Conservation (phyloP, 441 rosid genomes). For the Breynia disticha region DNA sequence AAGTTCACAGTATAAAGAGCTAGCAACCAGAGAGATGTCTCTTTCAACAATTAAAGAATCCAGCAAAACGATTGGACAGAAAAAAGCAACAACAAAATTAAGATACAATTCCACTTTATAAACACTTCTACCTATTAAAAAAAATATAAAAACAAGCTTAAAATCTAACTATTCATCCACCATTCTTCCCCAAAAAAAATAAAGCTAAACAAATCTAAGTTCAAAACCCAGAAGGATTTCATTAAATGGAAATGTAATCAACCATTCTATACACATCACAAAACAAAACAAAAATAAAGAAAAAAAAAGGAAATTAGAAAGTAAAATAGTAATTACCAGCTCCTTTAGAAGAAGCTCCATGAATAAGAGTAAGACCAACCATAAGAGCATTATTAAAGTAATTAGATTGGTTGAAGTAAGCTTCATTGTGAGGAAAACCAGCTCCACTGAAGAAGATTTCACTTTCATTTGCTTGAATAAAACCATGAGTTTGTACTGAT, state of each 20-base stretch:
- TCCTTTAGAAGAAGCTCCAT: slow-evolving; percentile 62
- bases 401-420: slow-evolving; percentile 34
- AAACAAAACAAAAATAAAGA: neutral
- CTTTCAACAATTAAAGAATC: neutral
- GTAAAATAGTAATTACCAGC: slow-evolving; percentile 44
- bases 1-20: too few relatives aligned
- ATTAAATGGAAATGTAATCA: neutral
- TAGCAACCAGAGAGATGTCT: neutral
- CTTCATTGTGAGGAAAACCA: slow-evolving; percentile 5
- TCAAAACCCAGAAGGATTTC: neutral
- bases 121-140: neutral
- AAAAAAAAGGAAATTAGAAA: neutral
- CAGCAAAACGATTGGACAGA: slow-evolving; percentile 2
- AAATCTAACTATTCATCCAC: neutral
- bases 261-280: neutral
- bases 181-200: neutral
- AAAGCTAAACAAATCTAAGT: neutral
- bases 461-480: slow-evolving; percentile 45
- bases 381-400: slow-evolving; percentile 32
- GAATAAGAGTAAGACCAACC: slow-evolving; percentile 91
- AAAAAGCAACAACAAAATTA: slow-evolving; percentile 2
- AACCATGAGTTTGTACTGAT: slow-evolving; percentile 18
- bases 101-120: neutral
- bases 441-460: slow-evolving; percentile 43
- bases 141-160: neutral